A percentile compares a stretch with the other conserved stretches of the same genome.
Evolutionary conservation across 306 rosid species (phyloP).

Genomic region (Sicyos baderoa): DNA sequence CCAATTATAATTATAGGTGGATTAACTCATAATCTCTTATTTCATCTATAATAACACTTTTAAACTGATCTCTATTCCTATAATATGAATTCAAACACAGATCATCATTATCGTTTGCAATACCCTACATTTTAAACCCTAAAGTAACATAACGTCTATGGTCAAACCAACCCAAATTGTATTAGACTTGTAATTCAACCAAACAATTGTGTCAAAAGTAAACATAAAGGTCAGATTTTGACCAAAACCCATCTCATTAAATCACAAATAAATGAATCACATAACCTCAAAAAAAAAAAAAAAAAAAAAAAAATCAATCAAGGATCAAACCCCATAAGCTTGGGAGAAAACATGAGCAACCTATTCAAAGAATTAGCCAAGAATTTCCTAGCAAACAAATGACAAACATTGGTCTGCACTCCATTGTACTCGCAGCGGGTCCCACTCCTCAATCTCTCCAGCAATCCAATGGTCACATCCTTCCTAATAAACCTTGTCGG

Average conservation of each 20-base stretch:
- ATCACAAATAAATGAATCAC: not conserved
- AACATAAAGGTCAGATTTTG: not conserved
- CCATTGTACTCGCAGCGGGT: conserved; percentile 52
- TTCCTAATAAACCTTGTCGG: conserved; percentile 43
- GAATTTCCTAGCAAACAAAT: conserved; percentile 86
- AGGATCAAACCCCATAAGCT: conserved; percentile 51
- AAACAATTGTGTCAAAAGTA: not conserved
- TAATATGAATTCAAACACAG: too few relatives aligned
- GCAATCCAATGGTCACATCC: conserved; percentile 36
- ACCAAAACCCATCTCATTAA: not conserved
- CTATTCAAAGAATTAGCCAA: conserved; percentile 49
- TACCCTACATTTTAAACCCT: too few relatives aligned
- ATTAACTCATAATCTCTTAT: too few relatives aligned
- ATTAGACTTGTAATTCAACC: too few relatives aligned
- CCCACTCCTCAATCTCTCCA: conserved; percentile 49
- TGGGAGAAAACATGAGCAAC: conserved; percentile 58
- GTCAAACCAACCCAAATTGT: too few relatives aligned
- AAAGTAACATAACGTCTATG: too few relatives aligned
- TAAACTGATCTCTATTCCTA: too few relatives aligned
- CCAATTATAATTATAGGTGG: too few relatives aligned
- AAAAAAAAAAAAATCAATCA: not conserved
- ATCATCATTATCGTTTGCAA: too few relatives aligned
- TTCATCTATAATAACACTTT: too few relatives aligned
- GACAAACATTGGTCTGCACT: conserved; percentile 34
- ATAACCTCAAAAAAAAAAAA: not conserved